Base-by-base conservation (phyloP, 2,329 filamentous ascomycete genomes). In the Dothideomycetes sp. region DNA sequence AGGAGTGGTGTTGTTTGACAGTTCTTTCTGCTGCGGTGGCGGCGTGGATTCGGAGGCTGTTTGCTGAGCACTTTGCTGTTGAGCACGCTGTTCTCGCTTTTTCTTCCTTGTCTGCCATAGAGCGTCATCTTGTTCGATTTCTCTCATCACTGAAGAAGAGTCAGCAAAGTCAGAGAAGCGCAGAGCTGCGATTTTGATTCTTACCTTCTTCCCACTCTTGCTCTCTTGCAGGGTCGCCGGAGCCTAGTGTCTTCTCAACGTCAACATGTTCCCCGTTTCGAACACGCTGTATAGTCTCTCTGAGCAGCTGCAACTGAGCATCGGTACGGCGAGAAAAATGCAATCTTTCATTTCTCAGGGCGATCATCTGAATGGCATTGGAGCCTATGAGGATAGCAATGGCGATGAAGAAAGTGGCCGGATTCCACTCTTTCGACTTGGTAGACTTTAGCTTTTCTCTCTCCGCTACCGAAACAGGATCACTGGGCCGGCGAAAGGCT, bases 291-390 rank as follows among this genome's bases (percentile, higher is more conserved):
- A 88, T 70, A 1, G 86, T 77, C 53, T 94, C 89, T 30, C 75
- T 75, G 43, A 98, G 61, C 19, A 86, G 56, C 3, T 71, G 73
- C 46, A 98, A 83, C 55, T 84, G 81, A 5, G 84, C 78, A 50
- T 94, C 84, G 4, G 87, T 80, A 49, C 79, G 77, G 37, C 88
- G 77, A 54, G 71, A 76, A 51, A 83, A 88, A 8, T 79, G 76
- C 22, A 72, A 69, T 54, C 79, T 82, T 37, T 88, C 80, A 50
- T 83, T 84, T 52, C 80, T 81, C 52, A 96, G 59, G 27, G 79
- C 72, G 54, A 98, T 81, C 71, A 91, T 84, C 53, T 95, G 84
- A 51, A 98, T 95, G 11, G 89, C 84, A 70, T 95, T 94, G 45
- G 86, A 94, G 3, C 93, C 93, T 47, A 96, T 89, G 47, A 96